A percentile compares a stretch with the other conserved stretches of the same genome.
Evolutionary conservation across 495 filamentous ascomycete species (phyloP).

Genomic region (Chlorociboria aeruginascens): DNA sequence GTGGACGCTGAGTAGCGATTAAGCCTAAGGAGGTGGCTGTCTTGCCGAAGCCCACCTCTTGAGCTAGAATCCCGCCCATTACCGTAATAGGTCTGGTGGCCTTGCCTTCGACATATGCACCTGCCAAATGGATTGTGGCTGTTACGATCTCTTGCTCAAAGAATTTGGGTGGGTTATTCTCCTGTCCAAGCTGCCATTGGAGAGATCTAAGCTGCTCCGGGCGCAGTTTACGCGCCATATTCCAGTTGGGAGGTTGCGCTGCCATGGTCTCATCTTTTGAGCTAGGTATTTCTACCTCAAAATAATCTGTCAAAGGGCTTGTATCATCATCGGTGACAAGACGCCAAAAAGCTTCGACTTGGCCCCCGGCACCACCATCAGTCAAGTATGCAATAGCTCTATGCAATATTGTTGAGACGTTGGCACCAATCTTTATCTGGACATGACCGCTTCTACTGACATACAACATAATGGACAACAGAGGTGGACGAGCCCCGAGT

Average conservation of each 20-base stretch:
- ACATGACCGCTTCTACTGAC: slow-evolving; percentile 19
- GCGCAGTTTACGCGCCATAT: slow-evolving; percentile 21
- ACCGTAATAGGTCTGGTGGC: slow-evolving; percentile 37
- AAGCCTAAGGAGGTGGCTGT: slow-evolving; percentile 61
- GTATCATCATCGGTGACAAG: slow-evolving; percentile 34
- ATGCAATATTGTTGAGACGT: slow-evolving; percentile 45
- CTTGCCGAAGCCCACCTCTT: slow-evolving; percentile 75
- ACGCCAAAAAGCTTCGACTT: slow-evolving; percentile 33
- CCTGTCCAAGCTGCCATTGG: slow-evolving; percentile 55
- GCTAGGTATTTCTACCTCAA: not conserved
- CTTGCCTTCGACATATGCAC: slow-evolving; percentile 48
- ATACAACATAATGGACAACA: slow-evolving; percentile 32
- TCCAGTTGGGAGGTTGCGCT: slow-evolving; percentile 30
- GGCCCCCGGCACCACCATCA: not conserved
- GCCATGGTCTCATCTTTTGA: slow-evolving; percentile 33
- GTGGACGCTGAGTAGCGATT: slow-evolving; percentile 21
- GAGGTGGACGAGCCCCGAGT: slow-evolving; percentile 30
- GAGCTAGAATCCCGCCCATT: slow-evolving; percentile 61
- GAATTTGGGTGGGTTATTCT: slow-evolving; percentile 26
- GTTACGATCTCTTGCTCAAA: slow-evolving; percentile 69
- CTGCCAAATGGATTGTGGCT: slow-evolving; percentile 40
- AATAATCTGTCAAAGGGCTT: not conserved
- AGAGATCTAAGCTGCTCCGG: slow-evolving; percentile 48
- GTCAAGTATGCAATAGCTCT: slow-evolving; percentile 27
- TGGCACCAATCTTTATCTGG: slow-evolving; percentile 37